Conservation (phyloP, 1,139 yeast genomes). For the Pneumocystis murina region DNA sequence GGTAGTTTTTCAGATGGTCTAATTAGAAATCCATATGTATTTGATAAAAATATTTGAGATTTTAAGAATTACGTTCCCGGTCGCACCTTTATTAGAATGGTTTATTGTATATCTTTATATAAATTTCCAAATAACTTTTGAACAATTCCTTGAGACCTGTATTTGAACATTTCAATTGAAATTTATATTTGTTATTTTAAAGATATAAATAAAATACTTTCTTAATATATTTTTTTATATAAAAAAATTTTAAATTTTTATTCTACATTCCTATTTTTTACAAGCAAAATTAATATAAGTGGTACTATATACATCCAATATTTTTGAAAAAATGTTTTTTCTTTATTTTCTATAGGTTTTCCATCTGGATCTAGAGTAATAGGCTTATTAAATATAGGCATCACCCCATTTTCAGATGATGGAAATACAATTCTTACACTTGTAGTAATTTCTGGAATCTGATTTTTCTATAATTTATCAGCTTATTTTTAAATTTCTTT, state of each 20-base stretch:
- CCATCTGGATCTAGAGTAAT: neutral
- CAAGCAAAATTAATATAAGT: neutral
- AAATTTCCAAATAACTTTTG: no score
- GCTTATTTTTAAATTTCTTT: neutral
- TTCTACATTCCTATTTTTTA: neutral
- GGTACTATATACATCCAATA: neutral
- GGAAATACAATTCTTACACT: neutral
- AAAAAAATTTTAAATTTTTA: neutral
- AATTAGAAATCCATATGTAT: no score
- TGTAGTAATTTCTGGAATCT: neutral
- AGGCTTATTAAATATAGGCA: neutral
- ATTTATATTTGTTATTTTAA: neutral
- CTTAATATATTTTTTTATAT: neutral
- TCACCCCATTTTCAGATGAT: neutral
- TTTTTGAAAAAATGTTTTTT: neutral
- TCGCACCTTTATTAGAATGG: no score
- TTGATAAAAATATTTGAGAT: no score
- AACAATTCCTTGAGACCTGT: no score
- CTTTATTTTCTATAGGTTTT: neutral
- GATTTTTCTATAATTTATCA: neutral
- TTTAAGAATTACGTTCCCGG: no score
- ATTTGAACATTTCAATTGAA: no score
- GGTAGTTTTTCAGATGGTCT: no score
- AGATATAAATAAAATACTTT: neutral
- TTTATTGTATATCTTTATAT: no score